Evolutionary conservation across 495 filamentous ascomycete species (phyloP), one percentile per base, ranked within the genome.

Genomic region (Elaphomyces granulatus): DNA sequence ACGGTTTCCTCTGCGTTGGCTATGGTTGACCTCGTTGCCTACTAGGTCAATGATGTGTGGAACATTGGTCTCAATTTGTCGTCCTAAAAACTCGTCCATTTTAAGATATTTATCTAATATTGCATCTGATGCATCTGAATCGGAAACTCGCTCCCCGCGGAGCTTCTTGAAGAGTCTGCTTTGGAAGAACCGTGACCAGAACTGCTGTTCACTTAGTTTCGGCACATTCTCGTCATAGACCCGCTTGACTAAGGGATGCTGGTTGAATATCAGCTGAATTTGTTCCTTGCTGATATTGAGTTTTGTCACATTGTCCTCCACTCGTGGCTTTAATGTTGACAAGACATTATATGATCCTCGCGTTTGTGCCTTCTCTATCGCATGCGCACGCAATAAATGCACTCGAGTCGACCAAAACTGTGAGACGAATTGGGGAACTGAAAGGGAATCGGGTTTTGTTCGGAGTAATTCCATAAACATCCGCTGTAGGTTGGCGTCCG

Each of bases 141-240:
- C 83, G 1, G 72, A 72, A 16, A 92, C 72, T 23, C 81, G 79
- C 59, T 94, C 84, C 20, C 90, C 90, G 37, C 85, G 84, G 33
- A 98, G 64, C 52, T 88, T 88, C 58, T 94, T 95, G 42, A 83
- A 86, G 12, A 98, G 65, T 33, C 81, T 71, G 54, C 83, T 87
- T 48, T 80, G 71, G 61, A 98, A 96, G 58, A 98, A 98, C 32
- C 82, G 71, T 9, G 75, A 77, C 87, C 88, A 96, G 55, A 96
- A 98, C 19, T 80, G 76, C 40, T 70, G 67, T 51, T 92, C 83
- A 32, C 63, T 71, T 18, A 94, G 52, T 43, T 81, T 83, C 2
- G 90, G 92, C 4, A 95, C 86, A 49, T 82, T 83, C 48, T 94
- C 86, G 49, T 96, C 86, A 54, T 93, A 98, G 6, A 90, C 87